Evolutionary conservation across 164 flowering plant genomes (phyloP), one percentile per base, ranked within the genome.

Genomic region (Buxus sempervirens): DNA sequence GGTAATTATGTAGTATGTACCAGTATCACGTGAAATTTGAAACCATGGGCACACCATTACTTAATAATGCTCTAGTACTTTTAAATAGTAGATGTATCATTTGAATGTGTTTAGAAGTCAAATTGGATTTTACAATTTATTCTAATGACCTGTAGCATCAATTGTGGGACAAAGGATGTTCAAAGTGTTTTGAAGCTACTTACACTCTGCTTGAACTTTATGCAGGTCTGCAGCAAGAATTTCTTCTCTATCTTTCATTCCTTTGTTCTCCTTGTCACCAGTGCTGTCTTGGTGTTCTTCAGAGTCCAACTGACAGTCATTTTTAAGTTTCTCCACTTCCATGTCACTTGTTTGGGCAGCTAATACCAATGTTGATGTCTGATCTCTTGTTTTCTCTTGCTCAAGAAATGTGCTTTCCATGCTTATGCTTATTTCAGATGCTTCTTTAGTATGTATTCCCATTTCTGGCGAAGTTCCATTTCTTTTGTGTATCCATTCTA

Each of bases 331-430:
- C 56, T 23, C 67, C 9, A 49, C 65, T 41, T 70, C 59, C 15
- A n/a, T 32, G 64, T 66, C 63, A 60, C 68, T 60, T 72, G 58
- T 41, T 64, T 68, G 48, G 56, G 58, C 57, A 55, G 26, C 70
- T 12, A 26, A 28, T 58, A 36, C 59, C 53, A 51, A 24, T 65
- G 51, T 68, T 32, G 18, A 21, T 54, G 23, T 42, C 51, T 32
- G 71, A 51, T 75, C 59, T 65, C 24, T 25, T 32, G 56, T 26
- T 51, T 42, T 36, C 19, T 65, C 58, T 18, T 73, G 67, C 69
- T 69, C 67, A 36, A 45, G 53, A 26, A 54, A 53, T 62, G 54
- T 58, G 54, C 38, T n/a, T 49, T 65, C 65, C 19, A 36, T 24
- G 42, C 45, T 57, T 64, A 49, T 55, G 28, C 22, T 23, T 51